Percentiles rank a stretch among this genome's conserved stretches.
phyloP scores from a whole-genome alignment of 2,329 filamentous ascomycete genomes.

The Penicillium sp. region DNA sequence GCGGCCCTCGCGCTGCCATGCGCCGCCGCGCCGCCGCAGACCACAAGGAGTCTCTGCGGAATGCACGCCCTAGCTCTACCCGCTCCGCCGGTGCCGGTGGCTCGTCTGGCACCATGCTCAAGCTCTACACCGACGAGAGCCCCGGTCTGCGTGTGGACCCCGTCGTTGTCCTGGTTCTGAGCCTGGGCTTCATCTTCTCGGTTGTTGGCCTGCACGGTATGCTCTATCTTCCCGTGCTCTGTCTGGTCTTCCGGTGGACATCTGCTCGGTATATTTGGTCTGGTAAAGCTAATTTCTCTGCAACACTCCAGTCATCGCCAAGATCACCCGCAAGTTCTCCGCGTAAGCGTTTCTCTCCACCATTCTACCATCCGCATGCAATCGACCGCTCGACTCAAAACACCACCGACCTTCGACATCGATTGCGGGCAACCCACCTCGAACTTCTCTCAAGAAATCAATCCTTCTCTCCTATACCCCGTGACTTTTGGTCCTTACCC shows the following conservation, averaged over 20 bases:
- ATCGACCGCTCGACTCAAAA: not conserved
- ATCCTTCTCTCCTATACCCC: conserved; percentile 26
- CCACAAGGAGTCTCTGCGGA: conserved; percentile 95
- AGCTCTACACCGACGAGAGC: conserved; percentile 97
- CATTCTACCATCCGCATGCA: not conserved
- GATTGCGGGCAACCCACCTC: conserved; percentile 6
- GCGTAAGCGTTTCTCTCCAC: conserved; percentile 40
- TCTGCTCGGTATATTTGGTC: not conserved
- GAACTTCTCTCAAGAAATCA: conserved; percentile 12
- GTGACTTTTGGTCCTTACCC: conserved; percentile 21
- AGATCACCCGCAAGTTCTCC: conserved; percentile 84
- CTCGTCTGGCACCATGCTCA: conserved; percentile 97
- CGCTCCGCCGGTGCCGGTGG: conserved; percentile 90
- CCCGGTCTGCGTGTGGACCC: conserved; percentile 97
- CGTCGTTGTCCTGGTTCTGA: conserved; percentile 92
- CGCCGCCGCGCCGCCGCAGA: conserved; percentile 92
- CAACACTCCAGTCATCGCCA: conserved; percentile 82
- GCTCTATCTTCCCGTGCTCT: conserved; percentile 47
- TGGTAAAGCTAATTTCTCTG: not conserved
- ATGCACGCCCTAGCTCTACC: conserved; percentile 87
- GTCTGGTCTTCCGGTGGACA: no score
- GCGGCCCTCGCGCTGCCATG: conserved; percentile 92
- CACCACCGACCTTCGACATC: conserved; percentile 1
- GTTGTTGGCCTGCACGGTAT: conserved; percentile 96
- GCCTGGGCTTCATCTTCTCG: conserved; percentile 97